Base-by-base conservation (phyloP, 2,329 filamentous ascomycete species). In the Cladosporium sp. region DNA sequence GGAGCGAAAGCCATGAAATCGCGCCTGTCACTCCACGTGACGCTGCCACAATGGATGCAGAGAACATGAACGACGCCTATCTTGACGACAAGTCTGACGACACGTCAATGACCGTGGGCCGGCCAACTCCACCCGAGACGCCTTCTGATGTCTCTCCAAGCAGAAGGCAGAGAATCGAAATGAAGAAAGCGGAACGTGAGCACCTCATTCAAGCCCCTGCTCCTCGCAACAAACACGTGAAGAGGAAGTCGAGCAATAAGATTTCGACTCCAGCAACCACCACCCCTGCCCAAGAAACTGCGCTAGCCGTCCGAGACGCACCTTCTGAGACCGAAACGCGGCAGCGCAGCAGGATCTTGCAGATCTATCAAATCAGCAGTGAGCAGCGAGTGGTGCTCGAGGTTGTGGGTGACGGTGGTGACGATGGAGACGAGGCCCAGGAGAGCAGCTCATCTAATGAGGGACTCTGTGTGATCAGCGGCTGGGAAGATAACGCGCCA, bases 21-120 rank as follows among this genome's bases (percentile, higher is more conserved):
- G 22, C 4, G 22, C 22, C 5, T 27, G 22, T 27, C 22, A 9
- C 22, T 27, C 4, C 22, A 27, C 22, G 5, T 9, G 5, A 5
- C 9, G 4, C 22, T 27, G 9, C 22, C 22, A 27, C 9, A 9
- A 9, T 9, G 4, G 22, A 27, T 9, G 9, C 4, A 9, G 22
- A 27, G 22, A 9, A 27, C 22, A 27, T 27, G 5, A 27, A 13
- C 17, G 44, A 47, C 12, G 15, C 13, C 8, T 20, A 30, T n/a
- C 15, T 15, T 12, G 44, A 39, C 22, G 30, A 39, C 8, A 18
- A 19, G 5, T 48, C 45, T 24, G 29, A 48, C 12, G 27, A 41
- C 12, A 41, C 45, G 20, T 48, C 45, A 7, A 48, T 37, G 27
- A 48, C 45, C 37, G 34, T 34, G 45, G 45, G 45, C 18, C 37